Base-by-base conservation (phyloP, 2,329 filamentous ascomycete genomes). In the Beauveria australis region DNA sequence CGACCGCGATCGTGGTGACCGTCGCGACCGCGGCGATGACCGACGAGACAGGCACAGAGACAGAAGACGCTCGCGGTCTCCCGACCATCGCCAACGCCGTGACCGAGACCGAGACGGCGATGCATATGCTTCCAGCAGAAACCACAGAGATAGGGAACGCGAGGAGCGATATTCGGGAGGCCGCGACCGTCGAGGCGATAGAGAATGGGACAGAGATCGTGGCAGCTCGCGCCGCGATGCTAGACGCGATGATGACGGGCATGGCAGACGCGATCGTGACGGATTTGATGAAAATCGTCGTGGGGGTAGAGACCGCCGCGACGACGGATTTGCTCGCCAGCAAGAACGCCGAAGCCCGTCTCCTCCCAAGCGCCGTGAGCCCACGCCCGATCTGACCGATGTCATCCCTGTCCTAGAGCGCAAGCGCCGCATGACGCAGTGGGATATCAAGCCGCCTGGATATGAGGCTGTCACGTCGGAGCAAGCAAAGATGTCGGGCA, bases 391-490 rank as follows among this genome's bases (percentile, higher is more conserved):
- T 73, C 79, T 99, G 71, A 95, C 92, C 63, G 86, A 95, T 69
- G 79, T 95, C 62, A 80, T 89, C n/a, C 84, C 91, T 4, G 81
- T 99, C 62, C 79, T 92, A 64, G 88, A 93, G 70, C 88, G 93
- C 68, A 94, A 92, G 80, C 88, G 95, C 67, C 89, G 94, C 62
- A 79, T 99, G 80, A 97, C 92, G 41, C 95, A 99, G 75, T 99
- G 94, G 94, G 95, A 99, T 73, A 97, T 99, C 74, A 99, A 99
- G 78, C 94, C 94, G 6, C 91, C 92, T 18, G 93, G 94, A 49
- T 99, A 99, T 71, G 95, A 99, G 71, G 96, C 94, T 74, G 93
- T 99, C 66, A 97, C 94, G 2, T 92, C 94, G 24, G 95, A 99
- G 75, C 95, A 99, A 74, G 95, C 94, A 55, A 99, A 99, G 79